Base-by-base conservation (phyloP, 169 alveolate genomes). In the Neospora caninum region DNA sequence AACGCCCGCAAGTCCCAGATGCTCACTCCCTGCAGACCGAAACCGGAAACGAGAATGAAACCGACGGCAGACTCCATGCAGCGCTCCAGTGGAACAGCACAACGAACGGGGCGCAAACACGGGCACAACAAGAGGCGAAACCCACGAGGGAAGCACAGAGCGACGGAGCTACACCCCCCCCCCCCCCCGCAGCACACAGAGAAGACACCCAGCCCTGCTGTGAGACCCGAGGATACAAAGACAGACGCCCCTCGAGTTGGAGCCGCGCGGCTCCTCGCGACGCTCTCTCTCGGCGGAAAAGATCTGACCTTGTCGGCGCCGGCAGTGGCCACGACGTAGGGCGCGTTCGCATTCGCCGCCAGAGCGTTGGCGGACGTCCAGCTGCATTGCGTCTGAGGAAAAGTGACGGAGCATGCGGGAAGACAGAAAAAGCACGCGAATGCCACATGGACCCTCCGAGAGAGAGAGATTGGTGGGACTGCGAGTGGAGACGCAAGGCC, bases 1-100 rank as follows among this genome's bases (percentile, higher is more conserved):
- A 93, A 73, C 78, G 84, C 95, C 38, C 95, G 92, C 58, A 93
- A 86, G 89, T 93, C 95, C 95, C 95, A 93, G 38, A 93, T 80
- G 38, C 93, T 93, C 38, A 93, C 45, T 27, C 95, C 95, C 95
- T 93, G 83, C 36, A 70, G 36, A 10, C 88, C 38, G 29, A 49
- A 70, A n/a, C n/a, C n/a, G n/a, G 41, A 43, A 73, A 38, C 58
- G 41, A 49, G 31, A 64, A 25, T 49, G 58, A 43, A 42, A 69
- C 22, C n/a, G n/a, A n/a, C n/a, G n/a, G n/a, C n/a, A n/a, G n/a
- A n/a, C n/a, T n/a, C n/a, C n/a, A n/a, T n/a, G n/a, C n/a, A n/a
- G n/a, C n/a, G n/a, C n/a, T n/a, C n/a, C n/a, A n/a, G n/a, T n/a
- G n/a, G n/a, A n/a, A n/a, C n/a, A n/a, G n/a, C n/a, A n/a, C n/a